Evolutionary conservation across 1,139 yeast species (phyloP), one percentile per base, ranked within the genome.

Genomic region (Scheffersomyces titani): DNA sequence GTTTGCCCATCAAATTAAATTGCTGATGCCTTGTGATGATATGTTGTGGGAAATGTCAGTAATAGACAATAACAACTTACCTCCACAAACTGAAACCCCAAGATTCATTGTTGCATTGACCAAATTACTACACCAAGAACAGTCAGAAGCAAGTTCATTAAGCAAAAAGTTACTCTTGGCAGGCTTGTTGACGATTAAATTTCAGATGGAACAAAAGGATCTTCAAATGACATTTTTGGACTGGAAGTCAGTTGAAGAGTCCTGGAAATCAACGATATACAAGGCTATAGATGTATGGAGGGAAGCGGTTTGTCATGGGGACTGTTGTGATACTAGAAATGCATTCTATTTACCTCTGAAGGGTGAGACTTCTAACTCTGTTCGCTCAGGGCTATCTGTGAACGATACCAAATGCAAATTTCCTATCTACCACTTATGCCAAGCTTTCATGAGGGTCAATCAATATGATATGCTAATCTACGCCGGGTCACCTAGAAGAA

Each of bases 401-500:
- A 59, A 62, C 40, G 71, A 68, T 63, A 73, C 80, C 1, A 69
- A 83, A 49, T 84, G 88, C 66, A 84, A 84, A 61, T 78, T 82
- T 56, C 49, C 49, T 46, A 79, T 84, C 46, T 87, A 85, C 68
- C 92, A 88, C 63, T 75, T 89, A 70, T 86, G 91, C 0, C 92
- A 88, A 66, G 83, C 90, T 21, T 82, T 86, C 40, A 82, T 89
- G 67, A 76, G 75, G 59, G 79, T 88, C 45, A 85, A 88, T 55
- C 90, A 89, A 60, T 86, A 88, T 68, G 96, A 90, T 68, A 82
- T 88, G 57, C 88, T 88, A 56, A 86, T 88, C 7, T 87, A 78
- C 67, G 87, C 92, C 7, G 97, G 97, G 2, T 89, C 91, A 2
- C 92, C 93, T 1, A 84, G 88, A 69, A 80, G 90, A 63, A 87